Evolutionary conservation across 2,329 filamentous ascomycete genomes (phyloP).

Genomic region (Fusarium penzigii): DNA sequence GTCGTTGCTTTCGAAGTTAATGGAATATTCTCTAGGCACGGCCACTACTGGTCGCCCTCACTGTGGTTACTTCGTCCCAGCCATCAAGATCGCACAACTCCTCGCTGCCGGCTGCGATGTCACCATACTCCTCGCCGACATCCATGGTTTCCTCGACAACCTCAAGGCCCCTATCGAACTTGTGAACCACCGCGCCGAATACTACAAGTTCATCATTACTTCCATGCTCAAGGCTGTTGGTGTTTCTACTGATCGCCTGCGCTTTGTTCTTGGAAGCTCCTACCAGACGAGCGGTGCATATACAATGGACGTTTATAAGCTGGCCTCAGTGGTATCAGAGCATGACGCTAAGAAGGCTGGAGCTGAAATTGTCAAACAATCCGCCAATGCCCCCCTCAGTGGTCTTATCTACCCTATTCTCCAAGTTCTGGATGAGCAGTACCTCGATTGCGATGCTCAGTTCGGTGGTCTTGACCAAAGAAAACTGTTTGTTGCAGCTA

Average conservation of each 20-base stretch:
- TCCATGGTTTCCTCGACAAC: slow-evolving; percentile 79
- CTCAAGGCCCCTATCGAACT: slow-evolving; percentile 87
- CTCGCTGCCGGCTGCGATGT: slow-evolving; percentile 82
- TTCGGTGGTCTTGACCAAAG: slow-evolving; percentile 85
- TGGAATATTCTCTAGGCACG: slow-evolving; percentile 52
- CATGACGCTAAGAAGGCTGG: slow-evolving; percentile 88
- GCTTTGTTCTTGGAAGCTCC: slow-evolving; percentile 80
- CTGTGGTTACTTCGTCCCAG: slow-evolving; percentile 85
- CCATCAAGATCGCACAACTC: slow-evolving; percentile 87
- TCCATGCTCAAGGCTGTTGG: slow-evolving; percentile 74
- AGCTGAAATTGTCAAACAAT: slow-evolving; percentile 93
- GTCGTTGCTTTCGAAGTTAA: neutral
- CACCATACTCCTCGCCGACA: slow-evolving; percentile 73
- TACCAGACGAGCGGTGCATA: slow-evolving; percentile 78
- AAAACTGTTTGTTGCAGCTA: slow-evolving; percentile 85
- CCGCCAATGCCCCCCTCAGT: slow-evolving; percentile 69
- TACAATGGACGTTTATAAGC: slow-evolving; percentile 83
- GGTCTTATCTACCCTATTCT: slow-evolving; percentile 51
- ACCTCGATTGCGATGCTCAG: slow-evolving; percentile 84
- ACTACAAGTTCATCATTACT: slow-evolving; percentile 79
- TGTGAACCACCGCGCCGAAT: slow-evolving; percentile 77
- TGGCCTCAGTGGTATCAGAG: slow-evolving; percentile 70
- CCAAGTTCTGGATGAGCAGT: slow-evolving; percentile 88
- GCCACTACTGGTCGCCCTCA: slow-evolving; percentile 87
- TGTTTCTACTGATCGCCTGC: slow-evolving; percentile 75